Evolutionary conservation across 208 protist genomes (phyloP).

Genomic region (Polymyxa betae): DNA sequence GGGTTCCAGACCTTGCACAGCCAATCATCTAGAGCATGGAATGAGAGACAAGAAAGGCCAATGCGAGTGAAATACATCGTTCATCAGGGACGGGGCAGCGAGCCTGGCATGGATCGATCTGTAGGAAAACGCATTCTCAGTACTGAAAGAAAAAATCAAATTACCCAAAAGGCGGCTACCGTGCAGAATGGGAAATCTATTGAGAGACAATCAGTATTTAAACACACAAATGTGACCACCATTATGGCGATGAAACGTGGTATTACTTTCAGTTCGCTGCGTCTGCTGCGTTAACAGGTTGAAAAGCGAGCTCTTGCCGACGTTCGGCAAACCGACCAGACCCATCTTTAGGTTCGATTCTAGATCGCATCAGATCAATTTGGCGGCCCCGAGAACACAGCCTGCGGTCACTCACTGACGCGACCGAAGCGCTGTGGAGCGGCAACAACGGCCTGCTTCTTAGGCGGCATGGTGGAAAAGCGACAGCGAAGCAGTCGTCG

Average conservation of each 20-base stretch:
- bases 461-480: neutral
- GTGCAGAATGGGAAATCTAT: conserved; percentile 58
- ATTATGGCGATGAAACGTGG: neutral
- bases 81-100: conserved; percentile 61
- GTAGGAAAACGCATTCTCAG: neutral
- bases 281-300: conserved; percentile 62
- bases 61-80: conserved; percentile 9
- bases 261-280: conserved; percentile 38
- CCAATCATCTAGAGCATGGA: conserved; percentile 2
- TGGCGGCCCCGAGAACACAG: neutral
- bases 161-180: neutral
- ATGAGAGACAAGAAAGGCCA: neutral
- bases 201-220: neutral
- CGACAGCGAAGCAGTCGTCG: too few relatives aligned
- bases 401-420: conserved; percentile 10
- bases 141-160: neutral
- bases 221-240: neutral
- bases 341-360: conserved; percentile 62
- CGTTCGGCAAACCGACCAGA: conserved; percentile 72
- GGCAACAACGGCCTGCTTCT: neutral
- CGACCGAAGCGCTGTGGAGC: conserved; percentile 9
- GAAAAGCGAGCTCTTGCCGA: conserved; percentile 72
- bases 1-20: conserved; percentile 38
- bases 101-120: conserved; percentile 59
- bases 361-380: conserved; percentile 23